These are phyloP conservation scores for Termitomyces sp. DNA, from an alignment of 768 basidiomycete species.

Conservation along the genomic window DNA sequence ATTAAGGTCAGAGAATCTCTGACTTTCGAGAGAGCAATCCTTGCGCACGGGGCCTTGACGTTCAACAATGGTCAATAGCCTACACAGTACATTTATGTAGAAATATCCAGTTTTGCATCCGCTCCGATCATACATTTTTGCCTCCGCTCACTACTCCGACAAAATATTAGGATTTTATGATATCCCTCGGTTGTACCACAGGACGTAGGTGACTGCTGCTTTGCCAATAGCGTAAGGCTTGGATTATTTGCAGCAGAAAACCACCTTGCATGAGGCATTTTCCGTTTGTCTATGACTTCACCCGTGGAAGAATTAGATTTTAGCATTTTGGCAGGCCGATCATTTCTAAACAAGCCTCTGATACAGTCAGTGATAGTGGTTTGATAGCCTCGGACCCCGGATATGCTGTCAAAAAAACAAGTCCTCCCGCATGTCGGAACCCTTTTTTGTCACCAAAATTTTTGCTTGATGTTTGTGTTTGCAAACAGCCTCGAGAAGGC, in stretches of 20 bases:
- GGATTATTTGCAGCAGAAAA: not conserved
- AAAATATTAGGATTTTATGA: not conserved
- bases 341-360: not conserved
- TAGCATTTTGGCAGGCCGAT: conserved; percentile 15
- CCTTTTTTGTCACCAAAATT: not conserved
- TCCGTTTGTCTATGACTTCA: conserved; percentile 1
- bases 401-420: not conserved
- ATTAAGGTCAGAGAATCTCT: not conserved
- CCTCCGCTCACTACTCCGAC: conserved; percentile 4
- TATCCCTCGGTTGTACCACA: not conserved
- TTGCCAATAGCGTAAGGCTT: not conserved
- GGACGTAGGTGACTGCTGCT: not conserved
- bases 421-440: not conserved
- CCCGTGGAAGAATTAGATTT: conserved; percentile 12
- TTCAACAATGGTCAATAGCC: not conserved
- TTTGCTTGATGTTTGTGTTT: not conserved
- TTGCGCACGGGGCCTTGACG: not conserved
- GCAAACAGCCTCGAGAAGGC: not conserved
- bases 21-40: not conserved
- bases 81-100: not conserved
- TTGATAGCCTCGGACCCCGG: not conserved
- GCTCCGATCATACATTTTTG: conserved; percentile 8
- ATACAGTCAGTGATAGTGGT: not conserved
- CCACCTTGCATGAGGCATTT: not conserved
- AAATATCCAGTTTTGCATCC: conserved; percentile 8